A percentile compares a stretch with the other conserved stretches of the same genome.
Evolutionary conservation across 2,329 filamentous ascomycete genomes (phyloP).

Genomic region (Pseudonectria foliicola): DNA sequence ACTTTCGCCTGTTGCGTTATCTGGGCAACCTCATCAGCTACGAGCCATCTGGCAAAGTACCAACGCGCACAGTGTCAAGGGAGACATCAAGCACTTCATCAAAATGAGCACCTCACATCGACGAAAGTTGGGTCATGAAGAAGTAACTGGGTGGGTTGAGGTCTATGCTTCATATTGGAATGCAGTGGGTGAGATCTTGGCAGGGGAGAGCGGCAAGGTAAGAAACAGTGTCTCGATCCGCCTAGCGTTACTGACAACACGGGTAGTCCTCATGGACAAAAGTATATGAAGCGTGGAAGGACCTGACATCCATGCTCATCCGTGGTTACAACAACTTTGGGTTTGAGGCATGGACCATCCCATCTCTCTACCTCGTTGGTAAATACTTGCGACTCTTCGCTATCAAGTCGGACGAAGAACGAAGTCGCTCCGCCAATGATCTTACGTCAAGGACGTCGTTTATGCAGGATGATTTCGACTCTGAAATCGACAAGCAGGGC

Average conservation of each 20-base stretch:
- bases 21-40: constrained; percentile 57
- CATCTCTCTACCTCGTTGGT: constrained; percentile 79
- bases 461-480: constrained; percentile 77
- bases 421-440: constrained; percentile 30
- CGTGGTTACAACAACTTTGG: constrained; percentile 70
- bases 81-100: constrained; percentile 68
- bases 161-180: constrained; percentile 82
- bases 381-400: constrained; percentile 84
- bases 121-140: constrained; percentile 52
- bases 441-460: constrained; percentile 33
- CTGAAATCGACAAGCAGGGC: constrained; percentile 68
- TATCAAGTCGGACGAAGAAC: constrained; percentile 78
- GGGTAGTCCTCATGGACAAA: constrained; percentile 61
- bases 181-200: constrained; percentile 65
- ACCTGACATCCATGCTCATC: constrained; percentile 68
- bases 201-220: constrained; percentile 36
- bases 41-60: constrained; percentile 65
- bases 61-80: constrained; percentile 56
- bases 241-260: constrained; percentile 10
- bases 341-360: constrained; percentile 87
- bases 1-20: constrained; percentile 62
- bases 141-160: constrained; percentile 77
- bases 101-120: constrained; percentile 49
- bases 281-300: constrained; percentile 85
- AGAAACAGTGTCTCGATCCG: not conserved